Conservation (phyloP, 2,329 filamentous ascomycete species). For the Pseudohalonectria lignicola region DNA sequence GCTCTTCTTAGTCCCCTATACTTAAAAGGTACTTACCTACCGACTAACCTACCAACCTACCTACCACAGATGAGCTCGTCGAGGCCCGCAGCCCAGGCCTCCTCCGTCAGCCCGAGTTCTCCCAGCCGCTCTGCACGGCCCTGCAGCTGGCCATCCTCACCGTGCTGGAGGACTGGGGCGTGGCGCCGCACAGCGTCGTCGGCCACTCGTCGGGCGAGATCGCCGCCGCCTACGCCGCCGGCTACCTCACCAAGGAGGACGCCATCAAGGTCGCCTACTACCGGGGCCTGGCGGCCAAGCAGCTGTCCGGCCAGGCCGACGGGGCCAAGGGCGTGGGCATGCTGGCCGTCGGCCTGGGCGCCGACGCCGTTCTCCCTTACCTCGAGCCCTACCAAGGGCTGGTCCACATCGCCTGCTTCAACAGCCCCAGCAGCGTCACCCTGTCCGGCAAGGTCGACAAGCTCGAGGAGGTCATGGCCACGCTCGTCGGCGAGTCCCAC, state of each 20-base stretch:
- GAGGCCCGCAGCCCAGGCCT: no score
- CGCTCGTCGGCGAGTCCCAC: conserved; percentile 12
- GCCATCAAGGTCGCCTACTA: conserved; percentile 1
- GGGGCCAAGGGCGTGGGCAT: no score
- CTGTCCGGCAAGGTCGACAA: background rate
- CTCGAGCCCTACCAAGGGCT: background rate
- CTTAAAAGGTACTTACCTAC: no score
- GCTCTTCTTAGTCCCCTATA: no score
- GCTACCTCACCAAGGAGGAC: background rate
- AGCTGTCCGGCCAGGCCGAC: no score
- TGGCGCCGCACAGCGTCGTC: background rate
- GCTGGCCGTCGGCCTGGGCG: conserved; percentile 8
- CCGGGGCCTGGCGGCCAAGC: background rate
- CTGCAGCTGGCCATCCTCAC: conserved; percentile 4
- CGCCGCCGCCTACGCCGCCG: conserved; percentile 6
- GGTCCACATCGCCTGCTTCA: background rate
- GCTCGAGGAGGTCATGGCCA: background rate
- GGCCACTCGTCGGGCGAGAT: conserved; percentile 8
- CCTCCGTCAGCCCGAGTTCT: conserved; percentile 1
- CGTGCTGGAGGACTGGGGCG: conserved; percentile 1
- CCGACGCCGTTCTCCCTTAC: conserved; percentile 2
- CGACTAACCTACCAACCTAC: no score
- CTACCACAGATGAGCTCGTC: no score
- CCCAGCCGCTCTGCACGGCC: conserved; percentile 5
- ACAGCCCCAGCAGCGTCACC: background rate